A percentile compares a stretch with the other conserved stretches of the same genome.
Evolutionary conservation across 495 filamentous ascomycete species (phyloP).

Genomic region (Oleoguttula mirabilis): DNA sequence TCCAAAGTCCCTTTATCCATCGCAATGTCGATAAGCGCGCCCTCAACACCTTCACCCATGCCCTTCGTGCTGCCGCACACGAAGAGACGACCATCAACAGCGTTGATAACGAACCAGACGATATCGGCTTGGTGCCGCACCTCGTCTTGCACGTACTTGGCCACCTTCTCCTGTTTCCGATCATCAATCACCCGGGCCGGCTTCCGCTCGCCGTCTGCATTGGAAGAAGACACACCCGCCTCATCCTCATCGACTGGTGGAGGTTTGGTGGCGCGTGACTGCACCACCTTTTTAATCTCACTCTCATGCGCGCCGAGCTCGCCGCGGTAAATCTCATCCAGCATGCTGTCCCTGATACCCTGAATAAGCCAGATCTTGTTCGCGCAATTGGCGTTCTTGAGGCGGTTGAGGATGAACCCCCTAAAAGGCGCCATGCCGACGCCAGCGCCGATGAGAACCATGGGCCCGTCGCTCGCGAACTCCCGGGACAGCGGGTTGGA

Average conservation of each 20-base stretch:
- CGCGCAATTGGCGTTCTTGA: constrained; percentile 91
- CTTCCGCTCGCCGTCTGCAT: background rate
- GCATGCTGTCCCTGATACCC: constrained; percentile 79
- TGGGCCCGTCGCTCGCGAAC: constrained; percentile 84
- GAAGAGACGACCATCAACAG: constrained; percentile 84
- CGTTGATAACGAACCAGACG: constrained; percentile 93
- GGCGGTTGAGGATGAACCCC: constrained; percentile 87
- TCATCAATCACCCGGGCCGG: background rate
- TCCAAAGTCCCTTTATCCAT: constrained; percentile 46
- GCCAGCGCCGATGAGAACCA: constrained; percentile 93
- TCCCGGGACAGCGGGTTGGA: constrained; percentile 84
- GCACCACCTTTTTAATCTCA: constrained; percentile 85
- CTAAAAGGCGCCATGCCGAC: constrained; percentile 96
- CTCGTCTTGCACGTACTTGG: constrained; percentile 35
- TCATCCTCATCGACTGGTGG: constrained; percentile 82
- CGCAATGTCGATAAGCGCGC: constrained; percentile 31
- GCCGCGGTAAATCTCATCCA: constrained; percentile 91
- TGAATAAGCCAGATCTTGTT: constrained; percentile 99
- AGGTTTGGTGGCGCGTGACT: constrained; percentile 52
- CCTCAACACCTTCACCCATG: constrained; percentile 93
- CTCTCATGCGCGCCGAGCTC: constrained; percentile 92
- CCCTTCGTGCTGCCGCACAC: constrained; percentile 89
- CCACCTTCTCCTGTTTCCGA: constrained; percentile 12
- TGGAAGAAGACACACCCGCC: background rate
- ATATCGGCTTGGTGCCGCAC: constrained; percentile 70